Conservation (phyloP, 371 early-diverging fungal genomes). For the Mortierella sp. region DNA sequence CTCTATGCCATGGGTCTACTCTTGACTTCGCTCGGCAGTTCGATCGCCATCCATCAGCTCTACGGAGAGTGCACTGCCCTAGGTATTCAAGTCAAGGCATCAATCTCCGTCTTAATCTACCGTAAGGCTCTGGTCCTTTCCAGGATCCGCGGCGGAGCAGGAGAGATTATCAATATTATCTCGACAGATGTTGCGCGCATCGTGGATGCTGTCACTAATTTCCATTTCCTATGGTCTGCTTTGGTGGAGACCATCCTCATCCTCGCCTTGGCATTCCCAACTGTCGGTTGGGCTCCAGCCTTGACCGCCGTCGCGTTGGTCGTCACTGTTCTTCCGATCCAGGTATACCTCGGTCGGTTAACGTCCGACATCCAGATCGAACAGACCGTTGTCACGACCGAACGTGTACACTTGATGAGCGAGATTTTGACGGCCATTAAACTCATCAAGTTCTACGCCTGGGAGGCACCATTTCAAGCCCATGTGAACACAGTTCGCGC, state of each 20-base stretch:
- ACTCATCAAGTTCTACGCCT: conserved; percentile 74
- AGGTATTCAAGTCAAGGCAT: conserved; percentile 63
- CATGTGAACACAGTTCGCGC: conserved; percentile 44
- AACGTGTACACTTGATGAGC: conserved; percentile 69
- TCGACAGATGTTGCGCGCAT: conserved; percentile 76
- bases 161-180: conserved; percentile 78
- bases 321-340: conserved; percentile 43
- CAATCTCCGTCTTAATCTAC: conserved; percentile 63
- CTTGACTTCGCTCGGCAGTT: conserved; percentile 54
- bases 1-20: conserved; percentile 64
- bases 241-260: conserved; percentile 60
- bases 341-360: conserved; percentile 31
- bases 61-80: conserved; percentile 60
- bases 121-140: conserved; percentile 61
- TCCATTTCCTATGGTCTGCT: conserved; percentile 16
- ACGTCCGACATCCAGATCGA: conserved; percentile 40
- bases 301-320: conserved; percentile 62
- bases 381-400: conserved; percentile 57
- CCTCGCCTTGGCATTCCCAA: conserved; percentile 59
- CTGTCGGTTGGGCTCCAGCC: conserved; percentile 49
- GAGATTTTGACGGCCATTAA: conserved; percentile 76
- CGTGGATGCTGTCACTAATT: conserved; percentile 56
- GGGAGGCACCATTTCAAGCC: conserved; percentile 59
- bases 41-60: conserved; percentile 70
- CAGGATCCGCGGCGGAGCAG: conserved; percentile 57